Conservation (phyloP, 257 asterid species). For the Henckelia pumila region DNA sequence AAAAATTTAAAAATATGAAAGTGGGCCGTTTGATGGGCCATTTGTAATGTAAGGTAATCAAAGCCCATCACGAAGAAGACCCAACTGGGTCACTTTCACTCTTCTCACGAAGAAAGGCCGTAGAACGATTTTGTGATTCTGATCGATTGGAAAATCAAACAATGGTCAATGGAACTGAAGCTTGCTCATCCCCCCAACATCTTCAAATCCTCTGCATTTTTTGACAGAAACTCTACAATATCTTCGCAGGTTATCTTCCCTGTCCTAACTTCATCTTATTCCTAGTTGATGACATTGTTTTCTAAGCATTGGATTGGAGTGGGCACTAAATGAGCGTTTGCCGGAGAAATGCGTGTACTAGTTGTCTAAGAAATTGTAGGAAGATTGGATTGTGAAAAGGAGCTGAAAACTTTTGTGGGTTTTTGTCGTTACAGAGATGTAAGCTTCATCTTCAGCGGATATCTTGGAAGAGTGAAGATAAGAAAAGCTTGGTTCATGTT, state of each 20-base stretch:
- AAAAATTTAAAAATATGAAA: no score
- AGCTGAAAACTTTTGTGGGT: slow-evolving; percentile 22
- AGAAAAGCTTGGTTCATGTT: slow-evolving; percentile 45
- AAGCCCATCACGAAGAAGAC: not conserved
- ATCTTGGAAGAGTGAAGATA: slow-evolving; percentile 36
- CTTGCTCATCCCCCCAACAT: not conserved
- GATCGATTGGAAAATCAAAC: not conserved
- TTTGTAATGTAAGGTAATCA: not conserved
- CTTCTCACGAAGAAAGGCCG: not conserved
- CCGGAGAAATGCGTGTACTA: no score
- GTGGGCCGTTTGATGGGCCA: no score
- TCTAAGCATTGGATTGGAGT: not conserved
- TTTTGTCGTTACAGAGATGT: slow-evolving; percentile 34
- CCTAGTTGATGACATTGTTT: not conserved
- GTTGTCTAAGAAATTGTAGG: not conserved
- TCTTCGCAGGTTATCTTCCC: not conserved
- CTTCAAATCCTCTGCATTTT: not conserved
- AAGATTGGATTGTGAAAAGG: not conserved
- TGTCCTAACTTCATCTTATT: not conserved
- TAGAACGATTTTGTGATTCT: not conserved
- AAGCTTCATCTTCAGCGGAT: slow-evolving; percentile 45
- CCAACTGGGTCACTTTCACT: not conserved
- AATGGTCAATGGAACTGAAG: slow-evolving; percentile 7
- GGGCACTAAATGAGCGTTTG: not conserved
- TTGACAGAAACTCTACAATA: no score